A percentile compares a stretch with the other conserved stretches of the same genome.
phyloP scores from a whole-genome alignment of 441 rosid genomes.

The Mallotus repandus region DNA sequence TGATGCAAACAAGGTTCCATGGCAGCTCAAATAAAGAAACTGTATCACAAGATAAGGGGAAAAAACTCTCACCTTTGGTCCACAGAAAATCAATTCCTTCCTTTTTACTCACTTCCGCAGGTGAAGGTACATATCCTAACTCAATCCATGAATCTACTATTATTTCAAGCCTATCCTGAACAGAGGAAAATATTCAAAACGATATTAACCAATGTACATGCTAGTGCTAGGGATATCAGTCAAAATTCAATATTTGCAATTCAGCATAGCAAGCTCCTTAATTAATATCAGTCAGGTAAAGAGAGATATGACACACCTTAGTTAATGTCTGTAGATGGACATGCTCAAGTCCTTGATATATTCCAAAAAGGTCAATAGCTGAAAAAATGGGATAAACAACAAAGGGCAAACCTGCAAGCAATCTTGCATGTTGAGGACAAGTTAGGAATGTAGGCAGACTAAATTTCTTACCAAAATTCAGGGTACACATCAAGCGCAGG shows the following conservation, averaged over 20 bases:
- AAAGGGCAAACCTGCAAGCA: constrained; percentile 73
- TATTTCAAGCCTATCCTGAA: constrained; percentile 85
- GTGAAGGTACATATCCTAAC: constrained; percentile 58
- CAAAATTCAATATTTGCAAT: background rate
- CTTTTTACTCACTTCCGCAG: constrained; percentile 68
- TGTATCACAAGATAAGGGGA: background rate
- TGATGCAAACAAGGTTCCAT: background rate
- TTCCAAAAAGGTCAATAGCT: constrained; percentile 78
- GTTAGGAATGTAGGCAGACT: constrained; percentile 13
- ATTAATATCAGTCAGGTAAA: background rate
- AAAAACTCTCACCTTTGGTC: constrained; percentile 41
- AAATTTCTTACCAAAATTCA: no score
- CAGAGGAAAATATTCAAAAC: constrained; percentile 3
- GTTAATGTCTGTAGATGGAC: constrained; percentile 85
- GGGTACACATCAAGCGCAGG: background rate
- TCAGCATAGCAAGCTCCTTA: background rate
- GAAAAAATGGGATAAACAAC: constrained; percentile 72
- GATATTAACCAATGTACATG: background rate
- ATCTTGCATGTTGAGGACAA: constrained; percentile 37
- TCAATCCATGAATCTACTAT: constrained; percentile 76
- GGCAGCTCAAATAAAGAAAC: constrained; percentile 16
- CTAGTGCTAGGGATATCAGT: background rate
- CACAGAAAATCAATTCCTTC: constrained; percentile 68
- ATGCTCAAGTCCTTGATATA: constrained; percentile 84
- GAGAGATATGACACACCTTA: constrained; percentile 48